phyloP scores from a whole-genome alignment of 1,284 basidiomycete genomes.

The Sphagnurus paluster region DNA sequence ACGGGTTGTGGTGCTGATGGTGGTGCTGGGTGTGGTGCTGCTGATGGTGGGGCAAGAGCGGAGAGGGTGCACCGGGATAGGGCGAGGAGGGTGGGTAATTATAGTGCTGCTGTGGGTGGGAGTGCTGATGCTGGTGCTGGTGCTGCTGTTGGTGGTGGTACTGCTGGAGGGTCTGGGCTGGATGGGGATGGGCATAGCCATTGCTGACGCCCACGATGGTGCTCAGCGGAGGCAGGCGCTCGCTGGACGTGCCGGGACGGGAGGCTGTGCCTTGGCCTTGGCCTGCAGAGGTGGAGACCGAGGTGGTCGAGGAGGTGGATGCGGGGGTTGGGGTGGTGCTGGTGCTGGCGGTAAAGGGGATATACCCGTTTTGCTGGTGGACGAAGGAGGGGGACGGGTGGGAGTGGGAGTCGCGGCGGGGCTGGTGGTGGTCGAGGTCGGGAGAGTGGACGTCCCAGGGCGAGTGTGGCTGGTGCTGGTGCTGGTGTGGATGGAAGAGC shows the following conservation, averaged over 20 bases:
- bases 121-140: not conserved
- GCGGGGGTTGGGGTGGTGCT: conserved; percentile 52
- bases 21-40: too few species aligned
- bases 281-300: conserved; percentile 22
- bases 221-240: conserved; percentile 67
- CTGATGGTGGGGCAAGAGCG: conserved; percentile 6
- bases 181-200: conserved; percentile 37
- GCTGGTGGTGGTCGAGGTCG: conserved; percentile 41
- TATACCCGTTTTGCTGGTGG: conserved; percentile 64
- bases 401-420: conserved; percentile 58
- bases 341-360: conserved; percentile 48
- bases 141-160: conserved; percentile 10
- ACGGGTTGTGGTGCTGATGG: conserved; percentile 5
- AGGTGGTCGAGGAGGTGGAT: conserved; percentile 49
- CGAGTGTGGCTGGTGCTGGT: conserved; percentile 9
- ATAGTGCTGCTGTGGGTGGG: not conserved
- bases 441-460: conserved; percentile 22
- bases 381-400: conserved; percentile 10
- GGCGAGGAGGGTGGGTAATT: conserved; percentile 10
- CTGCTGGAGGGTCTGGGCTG: not conserved
- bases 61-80: conserved; percentile 7
- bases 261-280: conserved; percentile 36
- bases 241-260: conserved; percentile 33
- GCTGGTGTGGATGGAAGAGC: too few species aligned
- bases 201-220: conserved; percentile 69